Base-by-base conservation (phyloP, 768 basidiomycete species). In the Lactifluus rugatus region DNA sequence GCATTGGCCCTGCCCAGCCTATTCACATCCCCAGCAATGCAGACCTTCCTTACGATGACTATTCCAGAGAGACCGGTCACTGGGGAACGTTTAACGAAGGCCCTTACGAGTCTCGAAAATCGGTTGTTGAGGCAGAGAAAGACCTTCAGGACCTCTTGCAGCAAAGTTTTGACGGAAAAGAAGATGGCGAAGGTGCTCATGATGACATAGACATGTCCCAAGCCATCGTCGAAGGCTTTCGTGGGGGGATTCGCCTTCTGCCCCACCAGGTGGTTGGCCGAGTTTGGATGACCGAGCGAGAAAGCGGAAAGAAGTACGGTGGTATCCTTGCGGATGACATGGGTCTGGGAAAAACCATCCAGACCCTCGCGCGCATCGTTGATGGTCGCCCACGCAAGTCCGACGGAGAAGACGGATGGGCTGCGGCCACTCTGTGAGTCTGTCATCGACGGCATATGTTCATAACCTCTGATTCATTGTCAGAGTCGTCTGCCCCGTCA, bases 291-390 rank as follows among this genome's bases (percentile, higher is more conserved):
- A 75, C 75, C 23, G 81, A 84, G 7, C 79, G 94, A 19, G 95
- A 98, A 71, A 70, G 77, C 8, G 84, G 81, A 32, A 90, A 89
- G 71, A 82, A 85, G 64, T 74, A 66, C 7, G 94, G 95, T 1
- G 95, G 95, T 0, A 93, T 97, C 63, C 73, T 96, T 14, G 93
- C 93, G 5, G 93, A 97, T 68, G 89, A 89, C 66, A 90, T 90
- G 86, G 89, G 87, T 58, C 76, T 90, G 1, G 89, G 89, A 1
- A 92, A 93, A 73, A 99, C 96, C 0, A 89, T 97, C 23, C 95
- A 98, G 66, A 89, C 89, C 0, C 74, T 98, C 13, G 79, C 87
- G 0, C 81, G 92, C 1, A 94, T 99, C 42, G 83, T 91, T 0
- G 91, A 93, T 55, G 88, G 90, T 0, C 78, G 81, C 4, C 81